A percentile compares a stretch with the other conserved stretches of the same genome.
These are phyloP conservation scores for Pythium coloratum DNA, from an alignment of 352 stramenopile species.

Conservation along the genomic window DNA sequence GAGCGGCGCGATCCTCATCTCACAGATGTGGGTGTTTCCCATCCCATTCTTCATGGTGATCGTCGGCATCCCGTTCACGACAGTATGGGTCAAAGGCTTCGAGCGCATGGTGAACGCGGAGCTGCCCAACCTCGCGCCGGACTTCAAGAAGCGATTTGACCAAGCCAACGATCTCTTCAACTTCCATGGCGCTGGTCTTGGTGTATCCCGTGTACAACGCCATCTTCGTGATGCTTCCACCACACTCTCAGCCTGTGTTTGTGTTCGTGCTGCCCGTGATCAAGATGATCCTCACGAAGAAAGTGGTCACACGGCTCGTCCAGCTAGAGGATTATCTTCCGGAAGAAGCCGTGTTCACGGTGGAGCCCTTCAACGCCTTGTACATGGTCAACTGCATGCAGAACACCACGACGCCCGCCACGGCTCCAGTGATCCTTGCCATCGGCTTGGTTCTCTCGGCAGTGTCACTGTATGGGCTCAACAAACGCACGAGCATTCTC, in stretches of 20 bases:
- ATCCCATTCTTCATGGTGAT: slow-evolving; percentile 32
- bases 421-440: neutral
- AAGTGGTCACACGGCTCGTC: slow-evolving; percentile 19
- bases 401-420: slow-evolving; percentile 5
- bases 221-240: slow-evolving; percentile 27
- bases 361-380: slow-evolving; percentile 12
- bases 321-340: slow-evolving; percentile 8
- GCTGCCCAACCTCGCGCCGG: slow-evolving; percentile 1
- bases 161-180: slow-evolving; percentile 8
- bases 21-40: slow-evolving; percentile 34
- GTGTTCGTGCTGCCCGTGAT: slow-evolving; percentile 31
- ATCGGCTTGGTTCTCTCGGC: neutral
- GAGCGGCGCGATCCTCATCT: slow-evolving; percentile 9
- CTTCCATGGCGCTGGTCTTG: slow-evolving; percentile 30
- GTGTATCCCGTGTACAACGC: slow-evolving; percentile 45
- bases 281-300: slow-evolving; percentile 42
- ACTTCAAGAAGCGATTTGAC: slow-evolving; percentile 3
- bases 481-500: slow-evolving; percentile 1
- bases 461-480: neutral
- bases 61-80: slow-evolving; percentile 19
- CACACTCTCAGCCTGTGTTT: slow-evolving; percentile 22
- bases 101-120: neutral
- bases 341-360: neutral
- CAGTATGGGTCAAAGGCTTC: slow-evolving; percentile 6
- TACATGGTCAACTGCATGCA: slow-evolving; percentile 11